Conservation (phyloP, 305 asterid species). For the Fraxinus albicans region DNA sequence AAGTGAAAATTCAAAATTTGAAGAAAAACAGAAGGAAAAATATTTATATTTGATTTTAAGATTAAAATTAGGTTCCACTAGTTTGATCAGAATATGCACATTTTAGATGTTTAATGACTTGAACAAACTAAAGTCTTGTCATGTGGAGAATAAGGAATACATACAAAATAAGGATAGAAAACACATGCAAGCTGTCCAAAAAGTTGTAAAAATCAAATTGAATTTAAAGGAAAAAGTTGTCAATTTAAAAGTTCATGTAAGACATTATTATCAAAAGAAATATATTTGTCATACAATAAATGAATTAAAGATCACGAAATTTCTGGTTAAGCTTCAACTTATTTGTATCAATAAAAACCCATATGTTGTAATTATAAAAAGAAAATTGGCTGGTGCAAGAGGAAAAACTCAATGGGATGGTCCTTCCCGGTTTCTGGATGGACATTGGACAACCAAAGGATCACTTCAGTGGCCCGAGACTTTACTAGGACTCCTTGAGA, state of each 20-base stretch:
- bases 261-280: not conserved
- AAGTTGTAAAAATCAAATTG: slow-evolving; percentile 6
- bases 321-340: not conserved
- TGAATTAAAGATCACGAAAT: not conserved
- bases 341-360: no score
- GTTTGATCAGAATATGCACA: not conserved
- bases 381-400: not conserved
- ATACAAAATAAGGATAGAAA: not conserved
- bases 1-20: not conserved
- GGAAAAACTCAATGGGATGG: not conserved
- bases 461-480: not conserved
- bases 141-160: not conserved
- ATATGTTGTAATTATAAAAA: no score
- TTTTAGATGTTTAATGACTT: not conserved
- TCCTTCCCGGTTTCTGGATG: not conserved
- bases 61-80: not conserved
- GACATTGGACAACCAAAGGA: not conserved
- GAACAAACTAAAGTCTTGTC: not conserved
- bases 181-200: not conserved
- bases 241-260: not conserved
- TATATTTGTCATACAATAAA: not conserved
- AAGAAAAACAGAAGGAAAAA: not conserved
- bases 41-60: not conserved
- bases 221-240: not conserved
- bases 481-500: not conserved